Evolutionary conservation across 2,329 filamentous ascomycete species (phyloP), one percentile per base, ranked within the genome.

Genomic region (Pseudogymnoascus sp.): DNA sequence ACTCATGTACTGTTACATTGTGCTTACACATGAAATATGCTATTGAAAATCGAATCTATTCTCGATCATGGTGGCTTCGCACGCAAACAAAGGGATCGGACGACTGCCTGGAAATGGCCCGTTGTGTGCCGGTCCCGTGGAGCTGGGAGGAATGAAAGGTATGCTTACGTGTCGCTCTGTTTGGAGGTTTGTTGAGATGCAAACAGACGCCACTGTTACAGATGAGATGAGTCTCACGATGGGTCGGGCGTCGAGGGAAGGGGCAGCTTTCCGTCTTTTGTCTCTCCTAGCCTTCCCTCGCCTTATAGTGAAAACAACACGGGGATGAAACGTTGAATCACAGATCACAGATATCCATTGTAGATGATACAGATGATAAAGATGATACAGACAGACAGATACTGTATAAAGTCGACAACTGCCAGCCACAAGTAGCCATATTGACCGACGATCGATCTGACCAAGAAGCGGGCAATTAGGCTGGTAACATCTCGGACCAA

Each of bases 401-500:
- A 31, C 46, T 28, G 46, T 31, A 31, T 31, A 34, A 18, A 18
- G 46, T 31, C 25, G n/a, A 53, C 25, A 53, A 53, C 25, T 34
- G 25, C 46, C 46, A 25, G 25, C 25, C 8, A 16, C 46, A 18
- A 53, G 46, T 34, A 53, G 46, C 46, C n/a, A 31, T 31, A 53
- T 53, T 18, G n/a, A 53, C n/a, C 12, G 25, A 53, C n/a, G 25
- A 16, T 34, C 46, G 3, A 53, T 53, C 25, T 6, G n/a, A 12
- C 16, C 46, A 53, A 31, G 12, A 23, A 8, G 43, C 46, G 46
- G 46, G n/a, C 25, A 8, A 12, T 6, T 14, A 2, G 25, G n/a
- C 25, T 7, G 46, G 46, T 53, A 31, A 53, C 46, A 34, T 53
- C 46, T 53, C 46, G 46, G 46, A 53, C 46, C n/a, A n/a, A n/a